phyloP scores from a whole-genome alignment of 2,329 filamentous ascomycete genomes.

The Neospermospora avenae region DNA sequence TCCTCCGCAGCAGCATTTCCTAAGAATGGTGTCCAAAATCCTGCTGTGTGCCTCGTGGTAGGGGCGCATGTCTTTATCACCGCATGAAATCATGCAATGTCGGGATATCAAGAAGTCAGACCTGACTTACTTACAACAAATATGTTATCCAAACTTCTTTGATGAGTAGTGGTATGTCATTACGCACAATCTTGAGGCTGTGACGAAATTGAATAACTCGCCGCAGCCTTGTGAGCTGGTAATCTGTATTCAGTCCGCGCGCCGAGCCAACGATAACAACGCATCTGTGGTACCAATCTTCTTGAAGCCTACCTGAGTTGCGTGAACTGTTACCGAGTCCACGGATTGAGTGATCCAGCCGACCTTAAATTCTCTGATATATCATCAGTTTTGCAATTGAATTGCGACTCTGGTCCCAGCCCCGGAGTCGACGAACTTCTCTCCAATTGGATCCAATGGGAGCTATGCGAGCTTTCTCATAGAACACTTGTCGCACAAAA shows the following conservation, averaged over 20 bases:
- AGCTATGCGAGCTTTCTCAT: too few species aligned
- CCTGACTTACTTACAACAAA: neutral
- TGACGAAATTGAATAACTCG: conserved; percentile 9
- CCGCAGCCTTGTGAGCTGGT: conserved; percentile 20
- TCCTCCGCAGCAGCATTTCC: neutral
- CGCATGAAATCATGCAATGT: neutral
- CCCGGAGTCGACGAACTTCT: conserved; percentile 32
- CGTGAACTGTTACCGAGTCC: conserved; percentile 39
- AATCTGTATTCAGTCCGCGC: conserved; percentile 31
- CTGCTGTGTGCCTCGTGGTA: neutral
- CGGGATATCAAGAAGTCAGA: neutral
- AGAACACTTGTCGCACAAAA: too few species aligned
- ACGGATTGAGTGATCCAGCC: conserved; percentile 36
- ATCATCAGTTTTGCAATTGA: too few species aligned
- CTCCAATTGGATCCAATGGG: too few species aligned
- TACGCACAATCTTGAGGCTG: too few species aligned
- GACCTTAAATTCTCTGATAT: too few species aligned
- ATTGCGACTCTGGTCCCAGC: conserved; percentile 39
- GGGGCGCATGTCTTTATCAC: neutral
- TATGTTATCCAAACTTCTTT: neutral
- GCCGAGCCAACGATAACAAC: conserved; percentile 37
- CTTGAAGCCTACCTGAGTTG: conserved; percentile 41
- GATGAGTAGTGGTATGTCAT: neutral
- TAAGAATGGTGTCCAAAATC: neutral
- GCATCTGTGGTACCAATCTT: conserved; percentile 43